phyloP scores from a whole-genome alignment of 1,284 basidiomycete genomes.

The Microbotryum lychnidis-dioicae region DNA sequence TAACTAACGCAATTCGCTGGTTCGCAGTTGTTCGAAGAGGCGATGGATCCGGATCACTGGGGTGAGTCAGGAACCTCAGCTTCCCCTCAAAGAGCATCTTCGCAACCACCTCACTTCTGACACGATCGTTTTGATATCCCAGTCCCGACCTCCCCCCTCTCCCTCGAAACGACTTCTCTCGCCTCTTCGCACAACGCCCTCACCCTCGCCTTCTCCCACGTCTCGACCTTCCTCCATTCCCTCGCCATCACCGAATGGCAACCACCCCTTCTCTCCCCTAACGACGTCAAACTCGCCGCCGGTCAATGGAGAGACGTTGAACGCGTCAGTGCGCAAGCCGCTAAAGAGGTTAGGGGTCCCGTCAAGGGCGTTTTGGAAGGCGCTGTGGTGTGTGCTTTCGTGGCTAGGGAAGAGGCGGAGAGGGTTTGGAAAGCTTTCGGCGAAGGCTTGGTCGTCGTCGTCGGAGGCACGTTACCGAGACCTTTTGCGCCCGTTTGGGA shows the following conservation, averaged over 20 bases:
- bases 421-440: no score
- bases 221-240: background rate
- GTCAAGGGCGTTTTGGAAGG: no score
- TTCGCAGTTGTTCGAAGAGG: background rate
- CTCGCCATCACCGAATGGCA: conserved; percentile 1
- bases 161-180: background rate
- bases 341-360: no score
- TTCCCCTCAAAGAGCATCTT: no score
- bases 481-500: no score
- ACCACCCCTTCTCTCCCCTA: background rate
- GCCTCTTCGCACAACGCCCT: background rate
- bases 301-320: background rate
- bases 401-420: no score
- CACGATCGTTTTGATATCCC: background rate
- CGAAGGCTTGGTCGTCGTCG: no score
- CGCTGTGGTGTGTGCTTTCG: no score
- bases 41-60: conserved; percentile 5
- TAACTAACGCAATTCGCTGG: no score
- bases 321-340: no score
- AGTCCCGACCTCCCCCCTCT: background rate
- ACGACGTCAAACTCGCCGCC: conserved; percentile 3
- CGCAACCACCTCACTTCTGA: no score
- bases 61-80: background rate
- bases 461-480: no score
- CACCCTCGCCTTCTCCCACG: background rate